phyloP scores from a whole-genome alignment of 768 basidiomycete species.

The Boletus rubescentipes region DNA sequence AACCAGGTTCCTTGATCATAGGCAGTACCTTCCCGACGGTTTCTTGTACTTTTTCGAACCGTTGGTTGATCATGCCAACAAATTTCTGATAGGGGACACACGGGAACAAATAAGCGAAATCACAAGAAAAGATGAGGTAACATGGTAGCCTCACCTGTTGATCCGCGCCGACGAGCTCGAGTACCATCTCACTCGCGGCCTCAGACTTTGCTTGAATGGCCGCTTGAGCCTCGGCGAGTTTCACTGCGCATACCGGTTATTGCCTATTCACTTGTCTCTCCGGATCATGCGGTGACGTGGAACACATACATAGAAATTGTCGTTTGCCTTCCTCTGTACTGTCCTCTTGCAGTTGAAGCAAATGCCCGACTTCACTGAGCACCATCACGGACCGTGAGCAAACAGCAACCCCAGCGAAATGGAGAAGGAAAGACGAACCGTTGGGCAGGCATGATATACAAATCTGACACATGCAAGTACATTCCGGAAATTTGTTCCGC shows the following conservation, averaged over 20 bases:
- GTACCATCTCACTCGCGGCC: conserved; percentile 11
- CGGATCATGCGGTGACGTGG: no score
- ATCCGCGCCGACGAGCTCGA: conserved; percentile 16
- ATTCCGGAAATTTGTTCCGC: conserved; percentile 18
- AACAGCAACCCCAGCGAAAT: not conserved
- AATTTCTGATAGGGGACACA: conserved; percentile 6
- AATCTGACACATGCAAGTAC: conserved; percentile 19
- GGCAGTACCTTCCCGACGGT: conserved; percentile 13
- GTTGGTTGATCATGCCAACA: conserved; percentile 8
- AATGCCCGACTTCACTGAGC: conserved; percentile 13
- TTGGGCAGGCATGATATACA: conserved; percentile 23
- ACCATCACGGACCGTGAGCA: not conserved
- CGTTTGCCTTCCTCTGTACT: conserved; percentile 17
- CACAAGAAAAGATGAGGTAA: no score
- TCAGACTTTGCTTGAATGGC: conserved; percentile 19
- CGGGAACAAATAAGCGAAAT: no score
- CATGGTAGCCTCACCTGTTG: conserved; percentile 11
- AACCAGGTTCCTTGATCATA: conserved; percentile 11
- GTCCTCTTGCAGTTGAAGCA: conserved; percentile 22
- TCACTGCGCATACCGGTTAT: not conserved
- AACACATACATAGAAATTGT: conserved; percentile 8
- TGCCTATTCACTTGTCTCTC: not conserved
- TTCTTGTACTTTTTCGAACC: conserved; percentile 12
- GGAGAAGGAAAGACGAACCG: conserved; percentile 6
- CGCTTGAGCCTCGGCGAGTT: conserved; percentile 12